Evolutionary conservation across 345 rosid genomes (phyloP).

Genomic region (Capsella bursapastoris): DNA sequence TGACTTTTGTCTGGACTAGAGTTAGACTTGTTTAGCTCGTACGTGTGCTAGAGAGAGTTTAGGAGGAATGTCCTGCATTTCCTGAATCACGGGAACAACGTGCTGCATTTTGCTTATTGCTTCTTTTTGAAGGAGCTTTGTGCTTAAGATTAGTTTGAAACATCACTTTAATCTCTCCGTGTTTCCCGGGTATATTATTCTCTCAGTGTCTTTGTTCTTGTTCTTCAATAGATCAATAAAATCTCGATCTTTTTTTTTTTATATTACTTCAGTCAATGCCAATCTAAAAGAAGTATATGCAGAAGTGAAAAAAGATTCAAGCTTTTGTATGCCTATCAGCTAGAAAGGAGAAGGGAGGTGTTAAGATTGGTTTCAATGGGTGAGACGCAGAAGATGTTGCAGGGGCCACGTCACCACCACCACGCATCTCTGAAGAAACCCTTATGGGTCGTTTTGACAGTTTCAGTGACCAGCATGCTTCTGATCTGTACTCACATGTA

Average conservation of each 20-base stretch:
- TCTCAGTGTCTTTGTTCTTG: constrained; percentile 6
- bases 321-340: constrained; percentile 41
- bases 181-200: neutral
- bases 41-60: constrained; percentile 24
- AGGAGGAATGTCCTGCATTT: constrained; percentile 17
- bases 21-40: neutral
- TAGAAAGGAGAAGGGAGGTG: constrained; percentile 59
- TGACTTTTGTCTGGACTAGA: constrained; percentile 19
- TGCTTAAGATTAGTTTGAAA: constrained; percentile 19
- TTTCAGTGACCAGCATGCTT: constrained; percentile 80
- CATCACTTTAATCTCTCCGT: constrained; percentile 21
- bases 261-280: constrained; percentile 20
- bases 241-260: neutral
- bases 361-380: constrained; percentile 54
- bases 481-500: constrained; percentile 74
- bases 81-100: constrained; percentile 36
- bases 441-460: constrained; percentile 73
- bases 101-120: constrained; percentile 38
- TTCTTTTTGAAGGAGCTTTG: constrained; percentile 16
- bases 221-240: constrained; percentile 3
- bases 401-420: constrained; percentile 69
- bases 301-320: constrained; percentile 17
- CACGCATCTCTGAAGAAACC: constrained; percentile 79
- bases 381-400: constrained; percentile 58
- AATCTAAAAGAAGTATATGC: constrained; percentile 13